phyloP scores from a whole-genome alignment of 331 rosid species.

The Acacia pycnantha region DNA sequence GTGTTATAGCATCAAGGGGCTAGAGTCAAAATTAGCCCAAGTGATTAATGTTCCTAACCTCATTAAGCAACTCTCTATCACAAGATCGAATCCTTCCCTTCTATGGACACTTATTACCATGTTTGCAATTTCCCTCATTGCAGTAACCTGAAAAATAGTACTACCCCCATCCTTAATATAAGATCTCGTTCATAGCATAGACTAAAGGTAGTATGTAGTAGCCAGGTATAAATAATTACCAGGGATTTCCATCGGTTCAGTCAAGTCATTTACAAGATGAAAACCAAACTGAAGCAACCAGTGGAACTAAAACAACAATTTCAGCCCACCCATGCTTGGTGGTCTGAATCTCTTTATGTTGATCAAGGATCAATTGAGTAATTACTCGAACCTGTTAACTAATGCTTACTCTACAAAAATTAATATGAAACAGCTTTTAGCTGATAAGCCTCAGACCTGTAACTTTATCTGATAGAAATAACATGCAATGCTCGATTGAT shows the following conservation, averaged over 20 bases:
- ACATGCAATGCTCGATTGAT: no score
- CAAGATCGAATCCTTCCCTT: neutral
- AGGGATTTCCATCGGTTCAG: neutral
- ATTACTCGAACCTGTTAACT: neutral
- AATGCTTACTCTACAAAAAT: neutral
- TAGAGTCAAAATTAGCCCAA: neutral
- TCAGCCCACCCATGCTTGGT: neutral
- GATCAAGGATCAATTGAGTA: neutral
- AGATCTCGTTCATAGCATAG: no score
- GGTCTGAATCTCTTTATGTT: neutral
- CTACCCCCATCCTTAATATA: no score
- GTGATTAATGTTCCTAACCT: neutral
- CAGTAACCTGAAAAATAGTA: neutral
- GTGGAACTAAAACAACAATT: neutral
- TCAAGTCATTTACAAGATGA: neutral
- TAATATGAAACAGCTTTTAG: neutral
- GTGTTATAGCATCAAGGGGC: neutral
- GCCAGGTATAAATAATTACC: slow-evolving; percentile 3
- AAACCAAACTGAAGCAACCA: neutral
- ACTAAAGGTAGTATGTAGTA: neutral
- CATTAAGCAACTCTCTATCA: neutral
- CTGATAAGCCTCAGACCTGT: neutral
- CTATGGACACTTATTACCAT: neutral
- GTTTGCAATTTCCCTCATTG: neutral
- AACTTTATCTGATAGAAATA: neutral